Base-by-base conservation (phyloP, 192 early-diverging fungal species). In the Coemansia umbellata region DNA sequence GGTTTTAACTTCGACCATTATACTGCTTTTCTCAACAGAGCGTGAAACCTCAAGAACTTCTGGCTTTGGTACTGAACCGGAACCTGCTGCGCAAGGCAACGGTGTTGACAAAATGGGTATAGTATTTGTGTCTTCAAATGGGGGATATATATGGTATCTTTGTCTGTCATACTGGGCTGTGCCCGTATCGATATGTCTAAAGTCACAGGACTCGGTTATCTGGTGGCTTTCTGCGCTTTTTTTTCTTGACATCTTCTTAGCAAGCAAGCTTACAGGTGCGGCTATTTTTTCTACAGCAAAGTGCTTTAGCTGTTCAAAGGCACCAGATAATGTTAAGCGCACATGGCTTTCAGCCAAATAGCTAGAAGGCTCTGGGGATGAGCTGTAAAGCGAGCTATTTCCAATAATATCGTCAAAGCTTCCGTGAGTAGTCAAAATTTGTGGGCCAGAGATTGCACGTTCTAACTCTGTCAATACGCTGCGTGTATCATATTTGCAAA, bases 401-500 rank as follows among this genome's bases (percentile, higher is more conserved):
- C 35, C 43, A n/a, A 59, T 37, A 17, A 36, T 37, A n/a, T 65
- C 47, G 9, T 60, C 61, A 47, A 65, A 40, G 17, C 30, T 47
- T 26, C 23, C 21, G 8, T 37, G 30, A 21, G 48, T 50, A 17
- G 45, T 50, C 9, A 53, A n/a, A 31, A 69, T 50, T 4, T 37
- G 57, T 10, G 73, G 57, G 5, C 73, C 66, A 9, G 66, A 61
- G 45, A 54, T 35, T 2, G 60, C 24, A 45, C 60, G 63, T 51
- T 78, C 74, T 24, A 71, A 42, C 23, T 78, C 74, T 13, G 68
- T 78, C 37, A 78, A 52, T 8, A 71, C 69, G 26, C 45, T 56
- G 31, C 70, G 64, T 8, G 76, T 73, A 31, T 81, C 77, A 30
- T 62, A 69, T 36, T 78, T 74, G 63, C 80, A 81, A 26, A 79